Evolutionary conservation across 345 rosid genomes (phyloP).

Genomic region (Salix suchowensis): DNA sequence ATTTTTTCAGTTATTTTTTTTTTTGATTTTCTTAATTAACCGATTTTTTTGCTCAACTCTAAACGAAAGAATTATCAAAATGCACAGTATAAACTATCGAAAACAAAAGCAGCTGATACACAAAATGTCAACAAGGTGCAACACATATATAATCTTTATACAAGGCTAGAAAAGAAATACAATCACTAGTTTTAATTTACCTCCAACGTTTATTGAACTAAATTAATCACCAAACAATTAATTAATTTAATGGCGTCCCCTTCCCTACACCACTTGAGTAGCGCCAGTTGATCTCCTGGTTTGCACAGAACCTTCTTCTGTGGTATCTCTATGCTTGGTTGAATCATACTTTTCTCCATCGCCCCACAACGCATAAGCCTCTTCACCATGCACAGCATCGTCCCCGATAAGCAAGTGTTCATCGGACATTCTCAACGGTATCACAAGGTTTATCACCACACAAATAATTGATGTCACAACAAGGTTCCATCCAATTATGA

Average conservation of each 20-base stretch:
- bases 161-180: not conserved
- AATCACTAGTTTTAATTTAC: not conserved
- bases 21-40: too few species aligned
- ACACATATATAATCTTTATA: too few species aligned
- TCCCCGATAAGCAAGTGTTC: slow-evolving; percentile 43
- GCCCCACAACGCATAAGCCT: slow-evolving; percentile 51
- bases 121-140: not conserved
- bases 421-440: slow-evolving; percentile 45
- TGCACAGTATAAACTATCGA: too few species aligned
- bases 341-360: slow-evolving; percentile 43
- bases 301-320: not conserved
- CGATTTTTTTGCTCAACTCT: too few species aligned
- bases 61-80: too few species aligned
- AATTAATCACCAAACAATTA: not conserved
- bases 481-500: slow-evolving; percentile 41
- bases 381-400: slow-evolving; percentile 51
- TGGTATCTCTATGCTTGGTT: slow-evolving; percentile 17
- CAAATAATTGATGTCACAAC: slow-evolving; percentile 40
- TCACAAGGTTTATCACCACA: slow-evolving; percentile 22
- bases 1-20: too few species aligned
- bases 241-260: not conserved
- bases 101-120: not conserved
- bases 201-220: not conserved
- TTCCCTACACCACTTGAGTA: slow-evolving; percentile 33
- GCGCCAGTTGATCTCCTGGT: slow-evolving; percentile 19